phyloP scores from a whole-genome alignment of 768 basidiomycete species.

The Trametes villosa region DNA sequence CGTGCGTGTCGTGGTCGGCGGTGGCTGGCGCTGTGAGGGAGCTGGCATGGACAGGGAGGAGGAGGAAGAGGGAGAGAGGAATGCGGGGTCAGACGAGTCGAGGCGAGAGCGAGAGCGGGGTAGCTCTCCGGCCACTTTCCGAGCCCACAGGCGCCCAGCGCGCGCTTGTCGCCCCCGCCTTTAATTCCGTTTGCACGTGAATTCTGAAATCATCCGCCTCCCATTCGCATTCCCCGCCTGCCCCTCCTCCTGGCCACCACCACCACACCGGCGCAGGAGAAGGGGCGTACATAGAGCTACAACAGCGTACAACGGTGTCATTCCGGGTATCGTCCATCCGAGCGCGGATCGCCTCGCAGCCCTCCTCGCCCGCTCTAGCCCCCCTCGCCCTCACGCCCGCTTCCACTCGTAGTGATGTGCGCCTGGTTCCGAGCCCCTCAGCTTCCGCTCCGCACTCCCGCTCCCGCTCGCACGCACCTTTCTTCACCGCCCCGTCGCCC shows the following conservation, averaged over 20 bases:
- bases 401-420: slow-evolving; percentile 31
- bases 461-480: slow-evolving; percentile 12
- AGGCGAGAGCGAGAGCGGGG: not conserved
- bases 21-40: not conserved
- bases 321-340: no score
- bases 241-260: no score
- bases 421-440: slow-evolving; percentile 11
- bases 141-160: not conserved
- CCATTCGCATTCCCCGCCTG: not conserved
- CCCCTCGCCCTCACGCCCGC: slow-evolving; percentile 20
- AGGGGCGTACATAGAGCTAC: no score
- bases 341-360: not conserved
- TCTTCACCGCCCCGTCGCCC: slow-evolving; percentile 26
- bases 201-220: not conserved
- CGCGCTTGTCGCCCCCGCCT: slow-evolving; percentile 4
- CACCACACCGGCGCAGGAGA: no score
- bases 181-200: slow-evolving; percentile 8
- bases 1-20: not conserved
- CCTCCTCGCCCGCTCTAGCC: slow-evolving; percentile 18
- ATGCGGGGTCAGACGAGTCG: not conserved
- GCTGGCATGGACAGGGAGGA: slow-evolving; percentile 6
- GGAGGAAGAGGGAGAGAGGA: not conserved
- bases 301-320: no score
- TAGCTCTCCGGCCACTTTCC: slow-evolving; percentile 11
- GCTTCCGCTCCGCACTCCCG: not conserved